Conservation (phyloP, 768 basidiomycete species). For the Russula sp. region DNA sequence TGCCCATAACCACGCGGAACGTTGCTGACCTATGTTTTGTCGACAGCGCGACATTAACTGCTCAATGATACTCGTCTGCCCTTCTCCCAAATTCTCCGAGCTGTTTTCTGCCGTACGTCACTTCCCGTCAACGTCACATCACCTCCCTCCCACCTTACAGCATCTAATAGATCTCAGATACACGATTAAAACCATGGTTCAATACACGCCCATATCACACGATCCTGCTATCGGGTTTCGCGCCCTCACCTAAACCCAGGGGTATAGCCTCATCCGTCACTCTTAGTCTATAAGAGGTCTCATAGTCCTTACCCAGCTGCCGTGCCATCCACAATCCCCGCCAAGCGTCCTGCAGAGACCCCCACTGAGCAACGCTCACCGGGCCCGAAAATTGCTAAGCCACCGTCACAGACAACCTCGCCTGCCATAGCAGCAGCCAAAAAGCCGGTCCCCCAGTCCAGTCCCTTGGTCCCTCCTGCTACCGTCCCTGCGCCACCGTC, state of each 20-base stretch:
- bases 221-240: slow-evolving; percentile 19
- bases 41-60: slow-evolving; percentile 21
- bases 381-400: slow-evolving; percentile 15
- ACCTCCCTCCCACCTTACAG: slow-evolving; percentile 1
- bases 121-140: slow-evolving; percentile 9
- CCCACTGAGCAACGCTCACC: slow-evolving; percentile 22
- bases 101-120: slow-evolving; percentile 21
- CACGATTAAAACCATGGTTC: slow-evolving; percentile 18
- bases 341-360: slow-evolving; percentile 20
- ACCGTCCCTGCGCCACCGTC: slow-evolving; percentile 9
- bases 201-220: slow-evolving; percentile 13
- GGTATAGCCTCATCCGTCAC: slow-evolving; percentile 10
- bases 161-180: slow-evolving; percentile 12
- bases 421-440: slow-evolving; percentile 17
- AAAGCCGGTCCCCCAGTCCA: slow-evolving; percentile 14
- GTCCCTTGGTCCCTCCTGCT: slow-evolving; percentile 16
- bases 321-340: slow-evolving; percentile 15
- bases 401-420: slow-evolving; percentile 15
- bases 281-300: slow-evolving; percentile 3
- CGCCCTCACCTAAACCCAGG: slow-evolving; percentile 20
- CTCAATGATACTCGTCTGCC: slow-evolving; percentile 20
- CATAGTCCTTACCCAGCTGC: slow-evolving; percentile 1
- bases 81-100: slow-evolving; percentile 17
- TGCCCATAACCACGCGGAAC: not conserved
- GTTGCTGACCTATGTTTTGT: not conserved